A percentile compares a stretch with the other conserved stretches of the same genome.
Evolutionary conservation across 2,329 filamentous ascomycete genomes (phyloP).

Genomic region (Aspergillus uvarum): DNA sequence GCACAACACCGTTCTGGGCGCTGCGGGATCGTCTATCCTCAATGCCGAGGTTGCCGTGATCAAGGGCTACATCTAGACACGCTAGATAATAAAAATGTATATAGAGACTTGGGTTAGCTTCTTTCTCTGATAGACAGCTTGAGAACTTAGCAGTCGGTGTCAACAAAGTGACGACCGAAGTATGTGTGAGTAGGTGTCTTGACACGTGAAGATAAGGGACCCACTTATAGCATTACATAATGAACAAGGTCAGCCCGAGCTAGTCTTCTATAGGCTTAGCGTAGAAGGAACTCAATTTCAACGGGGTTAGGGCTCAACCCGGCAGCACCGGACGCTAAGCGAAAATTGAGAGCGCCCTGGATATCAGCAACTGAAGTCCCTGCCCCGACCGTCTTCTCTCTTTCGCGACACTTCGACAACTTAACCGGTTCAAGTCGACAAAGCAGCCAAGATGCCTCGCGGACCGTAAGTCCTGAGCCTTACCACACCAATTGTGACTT

Average conservation of each 20-base stretch:
- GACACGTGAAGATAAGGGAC: not conserved
- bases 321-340: constrained; percentile 35
- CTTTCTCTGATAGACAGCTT: not conserved
- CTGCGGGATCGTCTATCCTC: constrained; percentile 91
- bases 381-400: constrained; percentile 22
- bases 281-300: constrained; percentile 17
- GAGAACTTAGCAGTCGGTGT: too few relatives aligned
- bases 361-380: constrained; percentile 21
- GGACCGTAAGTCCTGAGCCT: constrained; percentile 55
- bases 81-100: constrained; percentile 8
- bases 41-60: constrained; percentile 91
- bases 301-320: constrained; percentile 33
- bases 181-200: not conserved
- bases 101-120: constrained; percentile 19
- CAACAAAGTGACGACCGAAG: too few relatives aligned
- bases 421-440: constrained; percentile 40
- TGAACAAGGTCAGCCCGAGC: not conserved
- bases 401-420: constrained; percentile 40
- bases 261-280: not conserved
- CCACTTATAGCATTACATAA: constrained; percentile 1
- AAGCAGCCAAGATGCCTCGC: constrained; percentile 53
- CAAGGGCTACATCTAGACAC: constrained; percentile 71
- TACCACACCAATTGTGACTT: not conserved
- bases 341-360: constrained; percentile 28
- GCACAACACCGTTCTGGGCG: constrained; percentile 90